Evolutionary conservation across 2,329 filamentous ascomycete species (phyloP).

Genomic region (Blastomyces gilchristii): DNA sequence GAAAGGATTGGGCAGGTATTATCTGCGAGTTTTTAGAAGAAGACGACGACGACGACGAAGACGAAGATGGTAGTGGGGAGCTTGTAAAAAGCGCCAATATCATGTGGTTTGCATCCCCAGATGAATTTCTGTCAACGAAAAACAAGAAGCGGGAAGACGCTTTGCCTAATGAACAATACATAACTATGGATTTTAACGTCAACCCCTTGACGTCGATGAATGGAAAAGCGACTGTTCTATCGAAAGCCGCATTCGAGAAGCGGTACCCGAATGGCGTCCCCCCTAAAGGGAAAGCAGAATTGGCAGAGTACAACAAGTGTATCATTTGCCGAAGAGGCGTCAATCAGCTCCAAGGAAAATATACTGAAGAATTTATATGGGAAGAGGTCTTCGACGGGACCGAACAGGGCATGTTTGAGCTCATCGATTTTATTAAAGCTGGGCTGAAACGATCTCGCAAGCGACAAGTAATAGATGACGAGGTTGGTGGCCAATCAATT

Average conservation of each 20-base stretch:
- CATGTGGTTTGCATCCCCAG: slow-evolving; percentile 83
- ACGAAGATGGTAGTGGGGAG: slow-evolving; percentile 48
- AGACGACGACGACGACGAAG: slow-evolving; percentile 59
- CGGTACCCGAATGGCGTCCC: slow-evolving; percentile 66
- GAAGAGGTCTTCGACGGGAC: slow-evolving; percentile 67
- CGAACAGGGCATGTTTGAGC: slow-evolving; percentile 51
- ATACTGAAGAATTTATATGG: slow-evolving; percentile 88
- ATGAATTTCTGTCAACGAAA: slow-evolving; percentile 77
- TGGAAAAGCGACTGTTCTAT: slow-evolving; percentile 74
- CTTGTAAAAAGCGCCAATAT: slow-evolving; percentile 66
- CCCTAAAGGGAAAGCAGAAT: slow-evolving; percentile 48
- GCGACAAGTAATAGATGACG: slow-evolving; percentile 31
- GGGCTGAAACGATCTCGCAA: slow-evolving; percentile 57
- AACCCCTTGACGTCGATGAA: slow-evolving; percentile 86
- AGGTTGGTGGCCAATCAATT: slow-evolving; percentile 24
- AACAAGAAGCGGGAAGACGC: slow-evolving; percentile 73
- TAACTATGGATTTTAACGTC: slow-evolving; percentile 75
- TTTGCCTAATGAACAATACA: slow-evolving; percentile 80
- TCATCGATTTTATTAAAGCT: slow-evolving; percentile 58
- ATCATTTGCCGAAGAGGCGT: slow-evolving; percentile 86
- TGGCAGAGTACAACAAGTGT: slow-evolving; percentile 68
- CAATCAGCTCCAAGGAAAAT: slow-evolving; percentile 77
- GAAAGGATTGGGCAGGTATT: slow-evolving; percentile 86
- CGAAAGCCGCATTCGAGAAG: slow-evolving; percentile 54
- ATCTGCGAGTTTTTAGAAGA: slow-evolving; percentile 71